Conservation (phyloP, 2,329 filamentous ascomycete species). For the Phyllosticta citrichinensis region DNA sequence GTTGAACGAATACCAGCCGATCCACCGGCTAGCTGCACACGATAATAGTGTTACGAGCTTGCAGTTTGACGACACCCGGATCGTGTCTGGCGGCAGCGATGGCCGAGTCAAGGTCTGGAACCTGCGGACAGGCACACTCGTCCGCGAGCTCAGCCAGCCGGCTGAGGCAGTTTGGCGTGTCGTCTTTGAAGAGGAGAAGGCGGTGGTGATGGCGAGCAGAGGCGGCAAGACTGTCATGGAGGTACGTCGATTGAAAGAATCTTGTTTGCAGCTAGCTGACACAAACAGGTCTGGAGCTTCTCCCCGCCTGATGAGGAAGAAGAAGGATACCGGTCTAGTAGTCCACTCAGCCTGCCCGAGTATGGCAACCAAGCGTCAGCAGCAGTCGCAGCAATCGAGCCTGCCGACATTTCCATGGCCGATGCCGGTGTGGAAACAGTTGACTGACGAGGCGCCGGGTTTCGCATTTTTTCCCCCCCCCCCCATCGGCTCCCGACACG, state of each 20-base stretch:
- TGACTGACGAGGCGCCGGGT: background rate
- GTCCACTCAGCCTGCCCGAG: conserved; percentile 35
- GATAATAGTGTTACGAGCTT: conserved; percentile 97
- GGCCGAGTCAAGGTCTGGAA: conserved; percentile 99
- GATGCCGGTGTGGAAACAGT: background rate
- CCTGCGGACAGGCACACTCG: conserved; percentile 77
- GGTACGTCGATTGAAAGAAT: conserved; percentile 45
- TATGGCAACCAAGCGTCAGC: conserved; percentile 1
- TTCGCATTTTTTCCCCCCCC: background rate
- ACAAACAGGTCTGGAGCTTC: conserved; percentile 77
- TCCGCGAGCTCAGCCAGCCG: conserved; percentile 82
- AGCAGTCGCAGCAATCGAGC: background rate
- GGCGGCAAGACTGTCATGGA: conserved; percentile 91
- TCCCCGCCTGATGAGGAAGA: conserved; percentile 65
- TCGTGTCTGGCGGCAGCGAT: conserved; percentile 92
- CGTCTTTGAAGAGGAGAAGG: conserved; percentile 96
- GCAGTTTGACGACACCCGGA: conserved; percentile 91
- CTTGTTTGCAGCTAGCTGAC: conserved; percentile 4
- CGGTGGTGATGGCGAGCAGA: conserved; percentile 85
- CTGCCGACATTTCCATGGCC: conserved; percentile 2
- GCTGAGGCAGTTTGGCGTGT: conserved; percentile 96
- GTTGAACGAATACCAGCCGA: conserved; percentile 76
- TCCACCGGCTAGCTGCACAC: conserved; percentile 89
- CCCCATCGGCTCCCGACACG: background rate
- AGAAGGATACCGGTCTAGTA: conserved; percentile 28